Percentiles rank a stretch among this genome's conserved stretches.
Conservation (phyloP, 495 filamentous ascomycete species). For the Talaromyces borbonicus region DNA sequence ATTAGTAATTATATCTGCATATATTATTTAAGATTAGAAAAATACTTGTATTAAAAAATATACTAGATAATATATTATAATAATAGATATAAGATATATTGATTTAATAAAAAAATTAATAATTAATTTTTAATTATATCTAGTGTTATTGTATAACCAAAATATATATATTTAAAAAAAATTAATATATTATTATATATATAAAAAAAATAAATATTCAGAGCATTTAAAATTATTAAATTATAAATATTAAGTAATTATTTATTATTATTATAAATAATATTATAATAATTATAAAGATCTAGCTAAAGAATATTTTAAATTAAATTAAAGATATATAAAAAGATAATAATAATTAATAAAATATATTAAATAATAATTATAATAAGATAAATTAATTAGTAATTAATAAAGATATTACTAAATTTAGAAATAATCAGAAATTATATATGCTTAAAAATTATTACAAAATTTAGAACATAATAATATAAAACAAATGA, state of each 20-base stretch:
- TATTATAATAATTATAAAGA: too few species aligned
- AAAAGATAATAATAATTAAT: too few species aligned
- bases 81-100: background rate
- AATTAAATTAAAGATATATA: too few species aligned
- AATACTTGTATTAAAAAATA: background rate
- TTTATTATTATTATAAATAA: too few species aligned
- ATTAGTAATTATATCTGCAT: background rate
- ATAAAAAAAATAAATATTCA: constrained; percentile 2
- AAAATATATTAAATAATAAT: too few species aligned
- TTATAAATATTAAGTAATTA: background rate
- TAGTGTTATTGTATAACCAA: background rate
- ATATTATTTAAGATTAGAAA: background rate
- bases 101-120: background rate
- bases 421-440: too few species aligned
- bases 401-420: too few species aligned
- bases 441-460: too few species aligned
- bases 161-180: background rate
- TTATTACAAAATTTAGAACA: too few species aligned
- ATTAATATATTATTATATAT: background rate
- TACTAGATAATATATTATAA: background rate
- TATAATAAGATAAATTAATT: too few species aligned
- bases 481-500: too few species aligned
- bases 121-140: background rate
- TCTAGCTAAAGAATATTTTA: too few species aligned
- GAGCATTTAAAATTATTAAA: background rate